Evolutionary conservation across 2,329 filamentous ascomycete species (phyloP), one percentile per base, ranked within the genome.

Genomic region (Coniochaeta sp.): DNA sequence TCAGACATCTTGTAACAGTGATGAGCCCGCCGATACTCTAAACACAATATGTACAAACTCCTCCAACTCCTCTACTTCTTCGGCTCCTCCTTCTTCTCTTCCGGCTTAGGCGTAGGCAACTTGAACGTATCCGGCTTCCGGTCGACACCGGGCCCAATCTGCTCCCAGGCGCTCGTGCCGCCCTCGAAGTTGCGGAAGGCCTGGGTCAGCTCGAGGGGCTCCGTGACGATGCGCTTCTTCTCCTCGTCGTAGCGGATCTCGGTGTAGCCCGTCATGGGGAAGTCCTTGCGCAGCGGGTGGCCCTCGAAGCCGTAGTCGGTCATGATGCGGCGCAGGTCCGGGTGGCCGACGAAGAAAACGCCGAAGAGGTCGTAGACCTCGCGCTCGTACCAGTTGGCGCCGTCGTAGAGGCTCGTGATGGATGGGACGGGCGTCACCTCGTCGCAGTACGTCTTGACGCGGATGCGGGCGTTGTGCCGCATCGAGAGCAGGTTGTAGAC

Each of bases 261-360:
- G 30, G 94, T 99, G 77, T 99, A 99, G 47, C 94, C 94, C 2
- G 94, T 96, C 68, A 99, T 75, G 20, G 94, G 94, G 76, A 99
- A 99, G 68, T 99, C 94, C 77, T 99, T 99, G 66, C 95, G 83
- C 67, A 99, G 75, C 38, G 94, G 94, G 74, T 99, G 94, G 50
- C 94, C 94, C 70, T 99, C 95, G 66, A 99, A 99, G 50, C 94
- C 94, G 70, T 99, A 99, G 70, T 99, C 94, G 59, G 94, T 99
- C 92, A 99, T 95, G 75, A 99, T 97, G 61, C 94, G 84, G 69
- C 94, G 85, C 62, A 99, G 78, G 74, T 99, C 95, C 33, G 94
- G 94, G 76, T 99, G 94, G 56, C 87, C 90, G 51, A 86, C 79
- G 73, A 99, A 99, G 79, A 97, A 96, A 60, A 99, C 91, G 57